These are phyloP conservation scores for Mortierella sp. DNA, from an alignment of 371 early-diverging fungal genomes.

Conservation along the genomic window DNA sequence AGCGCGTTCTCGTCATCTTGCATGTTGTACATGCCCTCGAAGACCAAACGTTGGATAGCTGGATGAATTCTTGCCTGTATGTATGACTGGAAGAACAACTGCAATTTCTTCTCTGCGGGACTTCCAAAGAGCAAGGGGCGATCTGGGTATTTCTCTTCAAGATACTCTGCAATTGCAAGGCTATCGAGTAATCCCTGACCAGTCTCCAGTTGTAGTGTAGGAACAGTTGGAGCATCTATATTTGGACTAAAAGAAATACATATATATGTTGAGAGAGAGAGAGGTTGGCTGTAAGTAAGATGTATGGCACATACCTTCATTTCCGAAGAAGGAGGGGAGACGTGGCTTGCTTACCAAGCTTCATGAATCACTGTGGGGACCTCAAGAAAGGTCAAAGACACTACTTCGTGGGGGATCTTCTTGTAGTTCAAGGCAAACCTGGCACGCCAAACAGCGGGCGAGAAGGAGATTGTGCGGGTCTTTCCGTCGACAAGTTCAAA, in stretches of 20 bases:
- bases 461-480: constrained; percentile 45
- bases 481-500: constrained; percentile 56
- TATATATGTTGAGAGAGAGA: background rate
- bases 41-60: constrained; percentile 45
- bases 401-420: constrained; percentile 35
- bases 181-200: constrained; percentile 40
- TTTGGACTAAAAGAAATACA: constrained; percentile 20
- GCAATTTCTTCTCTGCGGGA: constrained; percentile 46
- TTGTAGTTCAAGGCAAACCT: constrained; percentile 47
- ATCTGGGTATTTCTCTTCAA: constrained; percentile 51
- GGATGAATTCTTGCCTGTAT: constrained; percentile 48
- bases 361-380: constrained; percentile 28
- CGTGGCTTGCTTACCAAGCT: constrained; percentile 26
- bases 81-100: constrained; percentile 50
- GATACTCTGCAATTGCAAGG: constrained; percentile 49
- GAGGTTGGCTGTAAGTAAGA: no score
- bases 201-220: constrained; percentile 36
- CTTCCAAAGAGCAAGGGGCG: constrained; percentile 50
- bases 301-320: no score
- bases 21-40: constrained; percentile 41
- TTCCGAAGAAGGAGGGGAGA: no score
- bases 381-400: constrained; percentile 47
- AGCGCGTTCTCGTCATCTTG: constrained; percentile 41
- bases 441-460: constrained; percentile 54
- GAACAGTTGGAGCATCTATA: constrained; percentile 30